Evolutionary conservation across 345 rosid genomes (phyloP).

Genomic region (Salix koriyanagi): DNA sequence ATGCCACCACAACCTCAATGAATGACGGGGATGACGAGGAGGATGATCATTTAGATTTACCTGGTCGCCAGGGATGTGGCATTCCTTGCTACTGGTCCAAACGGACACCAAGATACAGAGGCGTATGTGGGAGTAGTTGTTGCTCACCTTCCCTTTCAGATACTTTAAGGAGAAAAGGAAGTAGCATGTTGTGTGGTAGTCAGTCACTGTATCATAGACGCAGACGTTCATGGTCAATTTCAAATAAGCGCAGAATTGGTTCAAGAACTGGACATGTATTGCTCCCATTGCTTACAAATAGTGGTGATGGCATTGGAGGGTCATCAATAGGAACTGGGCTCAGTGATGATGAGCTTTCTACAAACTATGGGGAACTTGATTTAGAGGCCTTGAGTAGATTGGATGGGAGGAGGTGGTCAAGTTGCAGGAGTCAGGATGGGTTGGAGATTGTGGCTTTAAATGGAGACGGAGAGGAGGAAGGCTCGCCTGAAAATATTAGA

Average conservation of each 20-base stretch:
- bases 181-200: constrained; percentile 73
- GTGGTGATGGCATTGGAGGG: constrained; percentile 62
- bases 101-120: constrained; percentile 70
- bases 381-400: constrained; percentile 96
- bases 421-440: constrained; percentile 86
- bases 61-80: constrained; percentile 86
- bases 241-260: constrained; percentile 47
- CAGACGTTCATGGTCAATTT: constrained; percentile 42
- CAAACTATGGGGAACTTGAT: constrained; percentile 88
- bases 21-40: constrained; percentile 70
- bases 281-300: constrained; percentile 70
- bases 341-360: constrained; percentile 88
- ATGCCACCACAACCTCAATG: constrained; percentile 74
- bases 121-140: constrained; percentile 69
- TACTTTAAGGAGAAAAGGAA: constrained; percentile 79
- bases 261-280: constrained; percentile 64
- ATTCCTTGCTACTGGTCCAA: constrained; percentile 93
- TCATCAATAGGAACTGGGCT: constrained; percentile 67
- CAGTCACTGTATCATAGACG: constrained; percentile 55
- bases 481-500: constrained; percentile 51
- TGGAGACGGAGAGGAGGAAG: constrained; percentile 66
- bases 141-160: constrained; percentile 91
- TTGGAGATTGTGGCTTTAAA: constrained; percentile 53
- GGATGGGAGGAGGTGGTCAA: constrained; percentile 97
- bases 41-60: constrained; percentile 75